Conservation (phyloP, 2,329 filamentous ascomycete species). For the Cordyceps farinosa region DNA sequence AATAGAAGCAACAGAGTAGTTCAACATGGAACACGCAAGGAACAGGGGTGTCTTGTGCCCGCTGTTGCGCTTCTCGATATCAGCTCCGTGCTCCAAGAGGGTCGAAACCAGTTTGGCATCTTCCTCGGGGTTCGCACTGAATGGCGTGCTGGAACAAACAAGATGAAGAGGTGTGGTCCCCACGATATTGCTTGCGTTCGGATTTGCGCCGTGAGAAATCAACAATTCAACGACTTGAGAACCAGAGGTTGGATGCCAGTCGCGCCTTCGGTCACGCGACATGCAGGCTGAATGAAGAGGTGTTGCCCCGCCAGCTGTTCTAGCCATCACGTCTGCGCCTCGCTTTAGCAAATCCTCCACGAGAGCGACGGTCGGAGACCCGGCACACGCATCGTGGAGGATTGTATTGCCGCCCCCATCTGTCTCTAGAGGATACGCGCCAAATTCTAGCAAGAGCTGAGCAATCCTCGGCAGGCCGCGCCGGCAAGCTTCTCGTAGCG, state of each 20-base stretch:
- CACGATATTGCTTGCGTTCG: background rate
- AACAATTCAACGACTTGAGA: background rate
- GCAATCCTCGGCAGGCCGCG: background rate
- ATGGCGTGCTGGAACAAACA: background rate
- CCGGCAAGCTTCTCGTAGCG: background rate
- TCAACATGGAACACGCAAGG: background rate
- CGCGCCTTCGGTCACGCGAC: accelerated
- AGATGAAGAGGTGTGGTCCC: background rate
- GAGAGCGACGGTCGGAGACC: background rate
- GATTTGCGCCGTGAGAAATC: background rate
- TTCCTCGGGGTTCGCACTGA: background rate
- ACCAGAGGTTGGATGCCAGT: background rate
- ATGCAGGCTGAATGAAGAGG: background rate
- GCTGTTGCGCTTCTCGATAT: background rate
- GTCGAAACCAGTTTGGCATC: background rate
- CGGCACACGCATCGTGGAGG: background rate
- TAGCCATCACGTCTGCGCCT: background rate
- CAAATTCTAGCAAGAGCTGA: background rate
- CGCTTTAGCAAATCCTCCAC: background rate
- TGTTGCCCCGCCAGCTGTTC: background rate
- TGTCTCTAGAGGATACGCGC: background rate
- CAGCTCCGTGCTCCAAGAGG: conserved; percentile 4
- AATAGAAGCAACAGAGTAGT: background rate
- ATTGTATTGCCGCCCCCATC: background rate
- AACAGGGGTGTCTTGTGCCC: background rate